phyloP scores from a whole-genome alignment of 805 yeast species.

The Wickerhamomyces bovis region DNA sequence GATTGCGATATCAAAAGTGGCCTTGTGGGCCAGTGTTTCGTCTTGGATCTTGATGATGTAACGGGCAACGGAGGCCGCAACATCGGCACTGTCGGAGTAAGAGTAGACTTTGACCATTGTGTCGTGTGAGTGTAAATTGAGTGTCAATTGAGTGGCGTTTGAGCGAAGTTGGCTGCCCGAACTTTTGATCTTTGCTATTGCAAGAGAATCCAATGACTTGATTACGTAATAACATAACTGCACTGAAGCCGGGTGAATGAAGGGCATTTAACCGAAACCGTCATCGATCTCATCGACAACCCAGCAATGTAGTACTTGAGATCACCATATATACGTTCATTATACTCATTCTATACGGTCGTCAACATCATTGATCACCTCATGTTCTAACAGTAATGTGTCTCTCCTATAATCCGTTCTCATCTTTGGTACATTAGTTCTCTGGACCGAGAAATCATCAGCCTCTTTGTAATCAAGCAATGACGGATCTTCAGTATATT shows the following conservation, averaged over 20 bases:
- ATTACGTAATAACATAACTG: not conserved
- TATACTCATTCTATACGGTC: not conserved
- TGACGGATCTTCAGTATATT: conserved; percentile 6
- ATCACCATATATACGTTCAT: not conserved
- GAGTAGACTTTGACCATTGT: conserved; percentile 31
- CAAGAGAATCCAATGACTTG: too few species aligned
- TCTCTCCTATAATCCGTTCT: conserved; percentile 21
- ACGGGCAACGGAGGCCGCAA: conserved; percentile 62
- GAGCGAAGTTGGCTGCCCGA: too few species aligned
- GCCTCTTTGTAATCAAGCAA: conserved; percentile 9
- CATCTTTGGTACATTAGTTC: conserved; percentile 24
- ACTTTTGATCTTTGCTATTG: not conserved
- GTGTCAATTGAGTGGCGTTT: not conserved
- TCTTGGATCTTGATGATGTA: conserved; percentile 59
- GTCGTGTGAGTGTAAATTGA: not conserved
- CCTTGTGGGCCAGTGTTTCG: conserved; percentile 40
- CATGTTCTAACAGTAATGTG: conserved; percentile 15
- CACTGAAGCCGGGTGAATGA: not conserved
- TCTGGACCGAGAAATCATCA: conserved; percentile 23
- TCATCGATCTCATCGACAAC: too few species aligned
- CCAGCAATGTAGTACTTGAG: too few species aligned
- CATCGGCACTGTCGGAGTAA: conserved; percentile 48
- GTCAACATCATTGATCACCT: conserved; percentile 9
- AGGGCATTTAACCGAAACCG: not conserved
- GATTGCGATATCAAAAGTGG: conserved; percentile 66